Base-by-base conservation (phyloP, 192 early-diverging fungal genomes). In the Obelidium mucronatum region DNA sequence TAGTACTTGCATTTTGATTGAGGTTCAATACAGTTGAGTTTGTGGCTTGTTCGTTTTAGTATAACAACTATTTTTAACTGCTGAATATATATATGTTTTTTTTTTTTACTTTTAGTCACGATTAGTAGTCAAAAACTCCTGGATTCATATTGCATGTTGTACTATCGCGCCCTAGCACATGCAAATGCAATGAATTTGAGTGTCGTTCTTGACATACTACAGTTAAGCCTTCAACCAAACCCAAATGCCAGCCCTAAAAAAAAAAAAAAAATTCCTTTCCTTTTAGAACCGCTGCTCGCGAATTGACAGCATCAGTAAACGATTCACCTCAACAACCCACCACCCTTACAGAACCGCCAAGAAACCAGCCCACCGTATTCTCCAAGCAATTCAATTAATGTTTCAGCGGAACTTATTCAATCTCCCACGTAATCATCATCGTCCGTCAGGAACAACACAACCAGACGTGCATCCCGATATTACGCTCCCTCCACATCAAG, bases 381-480 rank as follows among this genome's bases (percentile, higher is more conserved):
- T 79, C 11, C 73, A 82, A 77, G 78, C 75, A 17, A 40, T 82
- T 4, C 73, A 65, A n/a, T 37, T 82, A 17, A 59, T 82, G 34
- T 82, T 82, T 56, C 73, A 77, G 28, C 51, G 62, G 35, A 56
- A 66, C 40, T 60, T 78, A 0, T 44, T 55, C 54, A 65, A 42
- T 24, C 53, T 62, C 26, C 40, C 78, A 26, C 75, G 40, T 3
- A 40, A 33, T 35, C n/a, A 65, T 48, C 4, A 33, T n/a, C 40
- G 15, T 19, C 44, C 44, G 8, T 15, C 44, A 6, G 19, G 11
- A 48, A 48, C 44, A 48, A 48, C 19, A 15, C 44, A 48, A 6
- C 44, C 44, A 48, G 28, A 28, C 1, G n/a, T 60, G 2, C 39
- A 8, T 30, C 36, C 52, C 11, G 26, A 13, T 13, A 26, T 60